These are phyloP conservation scores for Coffea humblotiana DNA, from an alignment of 305 asterid species.

Conservation along the genomic window DNA sequence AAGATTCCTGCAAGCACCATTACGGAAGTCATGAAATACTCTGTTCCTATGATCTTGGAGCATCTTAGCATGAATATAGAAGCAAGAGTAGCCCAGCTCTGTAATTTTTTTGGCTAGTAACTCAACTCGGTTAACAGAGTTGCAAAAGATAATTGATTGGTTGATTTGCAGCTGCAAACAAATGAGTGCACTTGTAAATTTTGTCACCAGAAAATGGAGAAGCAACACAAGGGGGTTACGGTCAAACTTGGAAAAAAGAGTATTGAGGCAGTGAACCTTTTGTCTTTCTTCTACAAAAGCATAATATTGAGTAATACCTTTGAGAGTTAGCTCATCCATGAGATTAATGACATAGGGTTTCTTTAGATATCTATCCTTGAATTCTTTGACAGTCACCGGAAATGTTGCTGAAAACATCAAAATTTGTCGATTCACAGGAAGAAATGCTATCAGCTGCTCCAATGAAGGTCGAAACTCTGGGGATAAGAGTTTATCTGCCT, in stretches of 20 bases:
- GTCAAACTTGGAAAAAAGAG: constrained; percentile 57
- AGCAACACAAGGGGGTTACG: constrained; percentile 1
- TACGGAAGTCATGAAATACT: constrained; percentile 65
- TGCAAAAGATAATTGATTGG: constrained; percentile 63
- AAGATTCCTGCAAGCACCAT: constrained; percentile 70
- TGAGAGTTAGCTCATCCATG: constrained; percentile 63
- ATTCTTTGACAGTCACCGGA: constrained; percentile 58
- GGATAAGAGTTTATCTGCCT: constrained; percentile 63
- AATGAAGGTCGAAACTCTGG: constrained; percentile 63
- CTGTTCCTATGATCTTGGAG: constrained; percentile 60
- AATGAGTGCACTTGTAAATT: constrained; percentile 8
- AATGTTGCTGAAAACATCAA: constrained; percentile 63
- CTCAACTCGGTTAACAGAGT: constrained; percentile 62
- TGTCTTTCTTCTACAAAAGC: constrained; percentile 71
- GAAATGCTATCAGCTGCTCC: constrained; percentile 48
- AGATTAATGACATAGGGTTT: constrained; percentile 56
- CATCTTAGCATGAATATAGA: constrained; percentile 65
- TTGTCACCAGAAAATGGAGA: constrained; percentile 3
- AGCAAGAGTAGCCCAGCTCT: constrained; percentile 60
- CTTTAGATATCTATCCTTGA: constrained; percentile 51
- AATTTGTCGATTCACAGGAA: constrained; percentile 49
- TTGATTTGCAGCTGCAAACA: constrained; percentile 58
- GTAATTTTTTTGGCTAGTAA: constrained; percentile 64
- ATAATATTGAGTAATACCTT: constrained; percentile 60
- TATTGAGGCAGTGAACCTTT: constrained; percentile 66